Evolutionary conservation across 331 rosid species (phyloP), one percentile per base, ranked within the genome.

Genomic region (Prunus yedoensis): DNA sequence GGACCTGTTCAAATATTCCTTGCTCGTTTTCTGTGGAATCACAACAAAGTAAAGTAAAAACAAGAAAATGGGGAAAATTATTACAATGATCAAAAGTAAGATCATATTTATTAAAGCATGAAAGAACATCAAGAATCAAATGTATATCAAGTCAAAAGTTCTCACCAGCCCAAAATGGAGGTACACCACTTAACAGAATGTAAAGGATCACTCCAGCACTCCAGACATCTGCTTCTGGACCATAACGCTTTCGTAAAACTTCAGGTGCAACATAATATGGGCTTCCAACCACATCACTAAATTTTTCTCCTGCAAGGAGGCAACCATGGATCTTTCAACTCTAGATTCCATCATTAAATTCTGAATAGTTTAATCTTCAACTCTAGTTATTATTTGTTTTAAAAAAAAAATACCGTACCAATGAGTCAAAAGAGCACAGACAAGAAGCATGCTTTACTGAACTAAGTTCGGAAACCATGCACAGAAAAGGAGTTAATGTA

Each of bases 81-180:
- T n/a, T 23, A 46, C 38, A 75, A 63, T 64, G 53, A 70, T 74
- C 11, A 32, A 78, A 67, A 30, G 3, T 60, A 5, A 52, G 66
- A 64, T 27, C 25, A 58, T 12, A 10, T 51, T 59, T 53, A 76
- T 1, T 74, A 41, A 66, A 56, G 14, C 53, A 56, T 35, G 21
- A 61, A 20, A 20, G 8, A 74, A 18, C 25, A 64, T 59, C n/a
- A 56, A 71, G 52, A 75, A 69, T 73, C 27, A 76, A 30, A 60
- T 17, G 70, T 20, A 47, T 65, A 38, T 27, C 58, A 80, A 63
- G 74, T 69, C 45, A 35, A 65, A 73, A 72, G 38, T 30, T 60
- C 78, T 88, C 74, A 95, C 99, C 99, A 32, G 98, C 98, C 99
- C 98, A 95, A 92, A 95, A 95, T 38, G 99, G 98, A 56, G 99